Conservation (phyloP, 331 rosid species). For the Erythrophleum ivorense region DNA sequence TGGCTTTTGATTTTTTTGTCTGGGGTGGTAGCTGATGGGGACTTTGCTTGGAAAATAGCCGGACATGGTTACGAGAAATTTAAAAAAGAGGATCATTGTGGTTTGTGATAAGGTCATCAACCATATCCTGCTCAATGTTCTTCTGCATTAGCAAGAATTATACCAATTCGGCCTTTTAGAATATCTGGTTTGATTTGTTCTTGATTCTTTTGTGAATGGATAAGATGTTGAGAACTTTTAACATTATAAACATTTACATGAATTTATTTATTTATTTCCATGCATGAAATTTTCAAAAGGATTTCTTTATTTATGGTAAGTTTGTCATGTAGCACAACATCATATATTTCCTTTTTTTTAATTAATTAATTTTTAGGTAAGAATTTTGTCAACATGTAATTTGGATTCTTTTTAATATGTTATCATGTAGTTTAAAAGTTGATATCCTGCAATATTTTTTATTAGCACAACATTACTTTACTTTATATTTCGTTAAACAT, state of each 20-base stretch:
- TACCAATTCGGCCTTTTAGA: not conserved
- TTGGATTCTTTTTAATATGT: not conserved
- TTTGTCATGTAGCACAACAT: no score
- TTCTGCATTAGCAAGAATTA: conserved; percentile 7
- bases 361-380: not conserved
- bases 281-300: no score
- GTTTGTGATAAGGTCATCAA: not conserved
- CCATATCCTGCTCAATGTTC: not conserved
- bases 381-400: not conserved
- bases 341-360: no score
- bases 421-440: no score
- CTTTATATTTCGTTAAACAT: no score
- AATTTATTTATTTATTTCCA: no score
- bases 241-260: no score
- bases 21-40: not conserved
- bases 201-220: no score
- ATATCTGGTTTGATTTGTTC: not conserved
- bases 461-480: no score
- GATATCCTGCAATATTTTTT: no score
- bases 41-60: not conserved
- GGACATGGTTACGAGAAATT: not conserved
- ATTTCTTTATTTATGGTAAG: no score
- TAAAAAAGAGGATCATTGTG: not conserved
- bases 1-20: not conserved
- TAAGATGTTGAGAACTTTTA: no score